Evolutionary conservation across 1,284 basidiomycete genomes (phyloP), one percentile per base, ranked within the genome.

Genomic region (Rhodotorula mucilaginosa): DNA sequence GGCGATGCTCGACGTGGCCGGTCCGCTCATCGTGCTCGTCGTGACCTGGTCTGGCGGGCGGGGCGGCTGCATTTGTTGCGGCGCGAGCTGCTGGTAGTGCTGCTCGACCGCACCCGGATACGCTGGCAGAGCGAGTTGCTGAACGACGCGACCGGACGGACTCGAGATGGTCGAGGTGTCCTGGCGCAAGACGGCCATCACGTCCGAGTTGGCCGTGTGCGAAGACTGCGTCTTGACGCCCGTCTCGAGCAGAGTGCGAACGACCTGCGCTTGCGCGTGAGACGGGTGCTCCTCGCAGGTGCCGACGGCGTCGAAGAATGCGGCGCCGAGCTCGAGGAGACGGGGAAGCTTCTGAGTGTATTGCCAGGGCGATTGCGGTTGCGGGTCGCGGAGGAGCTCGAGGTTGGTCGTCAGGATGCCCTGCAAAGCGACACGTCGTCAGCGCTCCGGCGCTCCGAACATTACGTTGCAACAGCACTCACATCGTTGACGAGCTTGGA

Each of bases 401-500:
- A 76, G 71, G 56, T 76, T 71, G 23, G 73, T 61, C 16, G 73
- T 74, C 23, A 76, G 65, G 39, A 76, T 51, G 23, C 75, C 75
- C 73, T 70, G 66, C 10, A 23, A 2, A 29, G 18, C 29, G 19
- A 10, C 18, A 26, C 5, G 44, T n/a, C 5, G n/a, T 26, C 23
- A 49, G 52, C 29, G 15, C 3, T 26, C 18, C 26, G 16, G 54
- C 52, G 31, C n/a, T 29, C 8, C 12, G 26, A 34, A 15, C 21
- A 29, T 1, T 15, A 18, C 48, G 18, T n/a, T 31, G 21, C 23
- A 48, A 59, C 26, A 8, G 6, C 5, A 54, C 69, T 31, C 2
- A 74, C 73, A 21, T 76, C 75, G 61, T 72, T 75, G 65, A 73
- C 73, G 57, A 76, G 75, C 57, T 76, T 74, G 52, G 60, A 44